Evolutionary conservation across 352 stramenopile genomes (phyloP).

Genomic region (Phytophthora crassamura): DNA sequence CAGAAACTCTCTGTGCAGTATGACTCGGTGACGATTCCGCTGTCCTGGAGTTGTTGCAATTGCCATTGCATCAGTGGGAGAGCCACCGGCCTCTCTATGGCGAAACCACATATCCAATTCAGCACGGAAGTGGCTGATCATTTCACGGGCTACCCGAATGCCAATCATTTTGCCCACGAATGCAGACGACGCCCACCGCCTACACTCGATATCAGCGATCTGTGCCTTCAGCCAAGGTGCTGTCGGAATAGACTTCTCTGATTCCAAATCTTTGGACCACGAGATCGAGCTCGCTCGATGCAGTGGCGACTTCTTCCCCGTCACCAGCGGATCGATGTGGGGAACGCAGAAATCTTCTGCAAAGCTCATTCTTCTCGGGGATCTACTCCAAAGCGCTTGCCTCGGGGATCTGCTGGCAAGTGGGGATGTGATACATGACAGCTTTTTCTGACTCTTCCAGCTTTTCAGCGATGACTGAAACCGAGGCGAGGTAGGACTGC

Average conservation of each 20-base stretch:
- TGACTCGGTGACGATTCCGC: conserved; percentile 31
- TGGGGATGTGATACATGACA: conserved; percentile 35
- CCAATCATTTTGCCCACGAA: conserved; percentile 91
- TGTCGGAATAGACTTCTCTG: conserved; percentile 44
- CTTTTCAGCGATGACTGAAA: conserved; percentile 37
- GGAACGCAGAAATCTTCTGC: conserved; percentile 41
- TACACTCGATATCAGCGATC: conserved; percentile 86
- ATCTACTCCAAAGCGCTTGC: conserved; percentile 39
- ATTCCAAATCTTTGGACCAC: conserved; percentile 47
- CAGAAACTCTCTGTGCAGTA: conserved; percentile 70
- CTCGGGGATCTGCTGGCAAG: conserved; percentile 17
- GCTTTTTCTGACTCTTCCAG: conserved; percentile 18
- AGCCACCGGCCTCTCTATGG: conserved; percentile 28
- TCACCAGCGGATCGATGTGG: conserved; percentile 24
- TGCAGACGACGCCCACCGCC: conserved; percentile 83
- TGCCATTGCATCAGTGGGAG: conserved; percentile 9
- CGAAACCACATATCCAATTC: conserved; percentile 61
- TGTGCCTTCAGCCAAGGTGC: conserved; percentile 82
- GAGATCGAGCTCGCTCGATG: conserved; percentile 55
- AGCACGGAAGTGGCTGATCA: conserved; percentile 85
- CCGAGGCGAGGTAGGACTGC: conserved; percentile 36
- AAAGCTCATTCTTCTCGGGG: conserved; percentile 70
- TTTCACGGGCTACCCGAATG: conserved; percentile 81
- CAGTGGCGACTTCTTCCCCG: conserved; percentile 26
- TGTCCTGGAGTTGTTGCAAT: conserved; percentile 20